Evolutionary conservation across 306 rosid species (phyloP), one percentile per base, ranked within the genome.

Genomic region (Medicago lupulina): DNA sequence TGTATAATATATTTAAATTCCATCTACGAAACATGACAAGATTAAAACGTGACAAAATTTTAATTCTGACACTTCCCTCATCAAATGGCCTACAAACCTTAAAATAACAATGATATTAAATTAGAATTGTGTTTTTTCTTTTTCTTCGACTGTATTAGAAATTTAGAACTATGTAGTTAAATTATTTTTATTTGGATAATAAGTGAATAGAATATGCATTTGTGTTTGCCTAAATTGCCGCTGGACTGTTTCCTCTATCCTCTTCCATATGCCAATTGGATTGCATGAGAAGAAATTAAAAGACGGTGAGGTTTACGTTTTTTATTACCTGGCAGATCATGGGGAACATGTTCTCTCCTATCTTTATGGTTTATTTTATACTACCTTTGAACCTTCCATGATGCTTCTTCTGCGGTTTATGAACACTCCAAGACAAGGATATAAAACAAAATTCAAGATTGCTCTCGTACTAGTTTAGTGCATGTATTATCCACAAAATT

Each of bases 271-370:
- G 74, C 71, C 67, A 80, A 46, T 73, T 77, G 79, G 65, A 28
- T 6, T 60, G 66, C 44, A 71, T 51, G 41, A 70, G 6, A 70
- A 70, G 6, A 70, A 3, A 67, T 16, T 11, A 53, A 67, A 71
- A 59, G 85, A 61, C 64, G 73, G 83, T 79, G 87, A 79, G 21
- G 57, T 51, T 41, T 60, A 41, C 70, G 54, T 59, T 59, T 16
- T 53, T 17, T 46, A 49, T 34, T 62, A 55, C 79, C 75, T 70
- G 79, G 78, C 55, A 50, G 43, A 58, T 66, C 73, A 62, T 53
- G 68, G 23, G 23, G 44, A 78, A 61, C 86, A 78, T 73, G 72
- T 67, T 25, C 41, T 60, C 66, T 60, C 17, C 40, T 68, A 67
- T 59, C 39, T 50, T 41, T 40, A 2, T 28, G 4, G 3, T 34